Evolutionary conservation across 2,329 filamentous ascomycete species (phyloP), one percentile per base, ranked within the genome.

Genomic region (Fusarium temperatum): DNA sequence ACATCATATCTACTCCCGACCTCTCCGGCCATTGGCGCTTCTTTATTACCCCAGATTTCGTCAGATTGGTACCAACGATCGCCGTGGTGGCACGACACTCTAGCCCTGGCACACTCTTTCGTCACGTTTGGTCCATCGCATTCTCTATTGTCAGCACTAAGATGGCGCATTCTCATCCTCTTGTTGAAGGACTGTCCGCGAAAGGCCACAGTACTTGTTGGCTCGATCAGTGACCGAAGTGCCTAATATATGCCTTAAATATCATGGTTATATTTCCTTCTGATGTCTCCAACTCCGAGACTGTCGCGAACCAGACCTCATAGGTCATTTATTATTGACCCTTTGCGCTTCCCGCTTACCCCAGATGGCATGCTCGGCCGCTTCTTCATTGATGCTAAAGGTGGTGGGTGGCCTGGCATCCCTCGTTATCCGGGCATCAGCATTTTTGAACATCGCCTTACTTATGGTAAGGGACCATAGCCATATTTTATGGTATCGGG

Each of bases 291-390:
- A 18, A 32, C 22, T 51, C 12, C 22, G 17, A 35, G 22, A 24
- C 28, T 9, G 15, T 6, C 48, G 14, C 13, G 4, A 18, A 32
- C 10, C 7, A 30, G 47, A 50, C 11, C 28, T 17, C 10, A 6
- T 11, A 5, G 14, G 45, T 6, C 7, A 30, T 30, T 30, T 4
- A 1, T 30, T 1, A 11, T 12, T 48, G 14, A n/a, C 17, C 20
- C 14, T 7, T 15, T 47, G 1, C 14, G 9, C 5, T 10, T 1
- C 14, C 2, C 26, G 45, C 6, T 5, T 8, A 7, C 20, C 13
- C 4, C 10, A 13, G 28, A 30, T 6, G 45, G 9, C 14, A 48
- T 30, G 45, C 15, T 22, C 18, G 6, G 18, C 13, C 24, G 13
- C 44, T 20, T 45, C 42, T 18, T 45, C 17, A 4, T 20, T 13